phyloP scores from a whole-genome alignment of 2,329 filamentous ascomycete species.

The Clonostachys sp. region DNA sequence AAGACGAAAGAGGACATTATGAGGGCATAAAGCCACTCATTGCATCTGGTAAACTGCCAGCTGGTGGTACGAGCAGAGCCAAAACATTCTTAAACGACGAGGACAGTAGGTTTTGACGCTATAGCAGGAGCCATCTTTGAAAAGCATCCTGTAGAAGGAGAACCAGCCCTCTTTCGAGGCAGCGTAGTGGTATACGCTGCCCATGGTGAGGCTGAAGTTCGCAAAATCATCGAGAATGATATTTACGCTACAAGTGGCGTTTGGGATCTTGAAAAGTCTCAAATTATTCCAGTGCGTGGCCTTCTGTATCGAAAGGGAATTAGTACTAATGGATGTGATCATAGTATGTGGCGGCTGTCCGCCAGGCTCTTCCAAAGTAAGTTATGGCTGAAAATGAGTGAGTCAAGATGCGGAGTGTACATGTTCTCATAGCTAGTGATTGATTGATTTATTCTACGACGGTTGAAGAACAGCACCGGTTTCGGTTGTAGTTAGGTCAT shows the following conservation, averaged over 20 bases:
- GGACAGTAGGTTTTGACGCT: no score
- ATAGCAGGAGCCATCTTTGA: not conserved
- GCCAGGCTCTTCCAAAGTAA: not conserved
- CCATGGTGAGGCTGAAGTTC: conserved; percentile 5
- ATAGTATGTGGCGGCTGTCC: not conserved
- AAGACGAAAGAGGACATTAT: conserved; percentile 4
- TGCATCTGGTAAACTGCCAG: conserved; percentile 6
- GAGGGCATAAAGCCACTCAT: conserved; percentile 9
- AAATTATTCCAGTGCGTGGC: conserved; percentile 10
- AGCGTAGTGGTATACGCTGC: not conserved
- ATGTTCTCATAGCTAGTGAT: no score
- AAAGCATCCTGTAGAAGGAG: not conserved
- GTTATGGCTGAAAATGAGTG: no score
- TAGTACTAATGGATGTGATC: not conserved
- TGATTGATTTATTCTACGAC: no score
- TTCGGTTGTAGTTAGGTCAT: no score
- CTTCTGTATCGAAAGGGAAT: not conserved
- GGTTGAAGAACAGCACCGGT: no score
- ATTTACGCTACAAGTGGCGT: conserved; percentile 11
- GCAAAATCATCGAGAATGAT: conserved; percentile 9
- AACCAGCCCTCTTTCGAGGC: not conserved
- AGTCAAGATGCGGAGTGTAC: no score
- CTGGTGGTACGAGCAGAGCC: conserved; percentile 4
- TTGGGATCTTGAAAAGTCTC: conserved; percentile 13
- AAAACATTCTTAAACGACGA: no score